Conservation (phyloP, 176 grass and related monocot species). For the Tuctoria greenei region DNA sequence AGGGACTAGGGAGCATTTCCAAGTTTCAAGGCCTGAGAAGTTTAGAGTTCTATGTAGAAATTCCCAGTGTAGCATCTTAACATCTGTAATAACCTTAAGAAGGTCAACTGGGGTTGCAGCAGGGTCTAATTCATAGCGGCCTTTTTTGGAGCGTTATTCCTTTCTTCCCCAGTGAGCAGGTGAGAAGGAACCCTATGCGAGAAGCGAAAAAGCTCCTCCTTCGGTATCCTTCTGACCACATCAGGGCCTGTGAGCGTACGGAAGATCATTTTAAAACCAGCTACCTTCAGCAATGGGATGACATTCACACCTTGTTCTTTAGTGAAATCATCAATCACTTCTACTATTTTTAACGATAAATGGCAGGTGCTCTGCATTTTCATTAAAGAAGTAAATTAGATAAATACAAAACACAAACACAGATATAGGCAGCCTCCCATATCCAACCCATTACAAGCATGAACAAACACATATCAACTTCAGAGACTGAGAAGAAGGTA, state of each 20-base stretch:
- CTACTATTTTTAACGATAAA: no score
- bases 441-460: constrained; percentile 85
- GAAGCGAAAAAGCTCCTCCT: no score
- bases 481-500: constrained; percentile 72
- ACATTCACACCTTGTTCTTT: constrained; percentile 50
- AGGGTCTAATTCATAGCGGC: constrained; percentile 31
- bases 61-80: constrained; percentile 32
- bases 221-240: no score
- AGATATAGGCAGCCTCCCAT: no score
- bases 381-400: no score
- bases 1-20: no score
- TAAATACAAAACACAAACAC: no score
- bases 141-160: constrained; percentile 59
- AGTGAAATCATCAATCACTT: constrained; percentile 53
- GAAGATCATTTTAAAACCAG: no score
- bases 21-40: no score
- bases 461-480: constrained; percentile 62
- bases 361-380: no score
- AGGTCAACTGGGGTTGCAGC: constrained; percentile 56
- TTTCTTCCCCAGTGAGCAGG: constrained; percentile 74
- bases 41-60: constrained; percentile 16
- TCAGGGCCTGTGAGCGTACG: no score
- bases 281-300: no score
- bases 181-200: constrained; percentile 56
- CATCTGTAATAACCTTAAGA: constrained; percentile 69